Conservation (phyloP, 2,329 filamentous ascomycete genomes). For the Alternaria gansuensis region DNA sequence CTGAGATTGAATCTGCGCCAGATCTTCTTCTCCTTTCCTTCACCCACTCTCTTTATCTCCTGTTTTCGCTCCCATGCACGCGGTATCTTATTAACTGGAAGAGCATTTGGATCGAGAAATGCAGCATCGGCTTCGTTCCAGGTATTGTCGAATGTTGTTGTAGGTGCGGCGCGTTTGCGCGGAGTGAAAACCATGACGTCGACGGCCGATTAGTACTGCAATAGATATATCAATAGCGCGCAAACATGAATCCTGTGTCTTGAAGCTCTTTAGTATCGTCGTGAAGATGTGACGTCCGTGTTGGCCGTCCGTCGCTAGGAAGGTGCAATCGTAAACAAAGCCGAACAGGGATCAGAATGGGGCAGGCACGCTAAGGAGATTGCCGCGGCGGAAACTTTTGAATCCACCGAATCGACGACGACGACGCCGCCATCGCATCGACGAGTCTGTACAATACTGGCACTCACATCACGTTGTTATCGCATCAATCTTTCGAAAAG, state of each 20-base stretch:
- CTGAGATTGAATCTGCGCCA: conserved; percentile 57
- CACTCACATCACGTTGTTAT: conserved; percentile 1
- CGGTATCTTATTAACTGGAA: conserved; percentile 55
- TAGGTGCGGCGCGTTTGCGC: conserved; percentile 37
- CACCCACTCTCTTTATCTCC: conserved; percentile 51
- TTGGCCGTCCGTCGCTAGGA: conserved; percentile 21
- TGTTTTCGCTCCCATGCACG: conserved; percentile 61
- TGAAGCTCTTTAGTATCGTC: conserved; percentile 15
- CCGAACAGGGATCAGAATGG: conserved; percentile 17
- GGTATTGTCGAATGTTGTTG: conserved; percentile 44
- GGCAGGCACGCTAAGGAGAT: conserved; percentile 24
- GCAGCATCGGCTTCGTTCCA: conserved; percentile 56
- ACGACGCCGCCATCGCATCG: conserved; percentile 14
- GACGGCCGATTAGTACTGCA: conserved; percentile 6
- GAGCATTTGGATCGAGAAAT: conserved; percentile 53
- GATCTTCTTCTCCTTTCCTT: conserved; percentile 56
- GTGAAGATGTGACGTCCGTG: conserved; percentile 20
- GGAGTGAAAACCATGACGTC: conserved; percentile 44
- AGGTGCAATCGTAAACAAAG: conserved; percentile 28
- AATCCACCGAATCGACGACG: conserved; percentile 6
- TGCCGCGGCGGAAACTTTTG: conserved; percentile 32
- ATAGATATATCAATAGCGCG: conserved; percentile 5
- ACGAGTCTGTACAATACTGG: conserved; percentile 1
- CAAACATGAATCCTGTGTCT: conserved; percentile 16
- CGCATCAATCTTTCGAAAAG: not conserved